Conservation (phyloP, 139 green algal genomes). For the Coelastrella sp. region DNA sequence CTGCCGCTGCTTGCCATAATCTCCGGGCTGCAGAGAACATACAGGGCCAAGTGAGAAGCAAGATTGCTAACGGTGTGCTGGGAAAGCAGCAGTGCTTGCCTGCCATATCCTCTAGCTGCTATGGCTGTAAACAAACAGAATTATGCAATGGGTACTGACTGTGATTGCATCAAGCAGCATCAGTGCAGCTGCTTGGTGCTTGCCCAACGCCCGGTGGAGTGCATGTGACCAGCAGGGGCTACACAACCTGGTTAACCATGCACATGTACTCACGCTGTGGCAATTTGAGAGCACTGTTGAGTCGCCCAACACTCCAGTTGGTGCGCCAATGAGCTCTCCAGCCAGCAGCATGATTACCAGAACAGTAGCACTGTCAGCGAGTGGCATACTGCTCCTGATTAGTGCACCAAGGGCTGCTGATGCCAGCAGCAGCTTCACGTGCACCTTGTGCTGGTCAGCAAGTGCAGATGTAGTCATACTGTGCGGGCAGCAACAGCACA, state of each 20-base stretch:
- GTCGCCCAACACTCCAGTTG: conserved; percentile 43
- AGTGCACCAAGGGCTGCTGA: neutral
- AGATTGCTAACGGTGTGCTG: neutral
- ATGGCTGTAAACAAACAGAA: neutral
- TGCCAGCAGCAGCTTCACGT: conserved; percentile 21
- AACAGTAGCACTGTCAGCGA: neutral
- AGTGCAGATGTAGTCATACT: conserved; percentile 1
- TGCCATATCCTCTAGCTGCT: neutral
- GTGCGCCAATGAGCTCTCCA: conserved; percentile 44
- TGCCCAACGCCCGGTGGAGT: neutral
- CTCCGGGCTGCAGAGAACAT: neutral
- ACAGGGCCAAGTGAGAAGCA: neutral
- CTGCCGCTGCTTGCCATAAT: conserved; percentile 58
- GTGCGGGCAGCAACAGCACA: too few species aligned
- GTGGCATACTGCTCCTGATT: conserved; percentile 8
- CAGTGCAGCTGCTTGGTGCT: neutral
- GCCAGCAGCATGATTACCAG: conserved; percentile 42
- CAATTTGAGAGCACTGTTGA: conserved; percentile 49
- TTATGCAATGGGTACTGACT: neutral
- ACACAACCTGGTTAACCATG: neutral
- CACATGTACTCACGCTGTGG: conserved; percentile 31
- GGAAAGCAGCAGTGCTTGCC: neutral
- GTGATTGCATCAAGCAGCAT: neutral
- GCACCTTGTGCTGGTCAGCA: conserved; percentile 12
- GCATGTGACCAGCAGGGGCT: neutral